Percentiles rank a stretch among this genome's conserved stretches.
phyloP scores from a whole-genome alignment of 2,329 filamentous ascomycete species.

The Fusarium continuum region DNA sequence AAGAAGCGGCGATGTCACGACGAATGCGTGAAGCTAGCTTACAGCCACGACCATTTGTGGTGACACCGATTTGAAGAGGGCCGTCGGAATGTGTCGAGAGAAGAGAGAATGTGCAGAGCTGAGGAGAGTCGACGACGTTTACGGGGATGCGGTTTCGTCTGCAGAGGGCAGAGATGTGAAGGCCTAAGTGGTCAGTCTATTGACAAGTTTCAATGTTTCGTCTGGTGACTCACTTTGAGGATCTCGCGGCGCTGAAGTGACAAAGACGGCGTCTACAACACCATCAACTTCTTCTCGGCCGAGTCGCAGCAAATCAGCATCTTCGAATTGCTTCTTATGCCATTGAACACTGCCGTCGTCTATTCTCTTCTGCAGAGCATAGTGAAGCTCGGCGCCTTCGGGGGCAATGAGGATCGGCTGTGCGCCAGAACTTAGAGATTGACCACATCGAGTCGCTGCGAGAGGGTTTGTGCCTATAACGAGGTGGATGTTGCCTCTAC shows the following conservation, averaged over 20 bases:
- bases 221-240: slow-evolving; percentile 48
- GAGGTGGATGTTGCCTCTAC: slow-evolving; percentile 77
- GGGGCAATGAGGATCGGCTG: slow-evolving; percentile 81
- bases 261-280: slow-evolving; percentile 92
- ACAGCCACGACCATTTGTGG: slow-evolving; percentile 93
- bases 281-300: slow-evolving; percentile 81
- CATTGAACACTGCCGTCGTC: slow-evolving; percentile 73
- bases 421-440: slow-evolving; percentile 84
- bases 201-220: too few species aligned
- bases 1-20: slow-evolving; percentile 82
- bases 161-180: slow-evolving; percentile 78
- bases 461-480: slow-evolving; percentile 88
- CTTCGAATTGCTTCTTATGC: slow-evolving; percentile 72
- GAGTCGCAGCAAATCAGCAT: slow-evolving; percentile 75
- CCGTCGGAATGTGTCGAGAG: slow-evolving; percentile 91
- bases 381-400: slow-evolving; percentile 66
- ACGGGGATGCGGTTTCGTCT: slow-evolving; percentile 84
- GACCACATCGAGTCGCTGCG: slow-evolving; percentile 82
- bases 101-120: slow-evolving; percentile 88
- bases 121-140: slow-evolving; percentile 89
- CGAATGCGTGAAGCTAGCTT: slow-evolving; percentile 91
- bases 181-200: slow-evolving; percentile 52
- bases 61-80: slow-evolving; percentile 92
- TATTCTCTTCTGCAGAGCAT: slow-evolving; percentile 68
- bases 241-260: slow-evolving; percentile 69